Evolutionary conservation across 2,329 filamentous ascomycete species (phyloP), one percentile per base, ranked within the genome.

Genomic region (Trichoderma citrinoviride): DNA sequence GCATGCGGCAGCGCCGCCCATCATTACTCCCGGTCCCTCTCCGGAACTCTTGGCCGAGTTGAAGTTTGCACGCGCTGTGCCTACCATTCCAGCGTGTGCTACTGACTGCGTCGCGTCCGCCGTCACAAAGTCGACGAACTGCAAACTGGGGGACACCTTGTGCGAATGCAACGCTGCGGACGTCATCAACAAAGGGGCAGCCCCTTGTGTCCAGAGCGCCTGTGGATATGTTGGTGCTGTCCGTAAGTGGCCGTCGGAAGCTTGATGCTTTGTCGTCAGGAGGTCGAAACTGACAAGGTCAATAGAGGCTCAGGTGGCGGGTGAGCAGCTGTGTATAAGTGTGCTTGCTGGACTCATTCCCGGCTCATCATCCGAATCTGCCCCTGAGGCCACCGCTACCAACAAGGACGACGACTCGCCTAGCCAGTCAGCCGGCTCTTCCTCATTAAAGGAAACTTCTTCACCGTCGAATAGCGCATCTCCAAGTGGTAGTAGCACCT

Each of bases 271-370:
- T 0, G 17, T 5, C 7, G 19, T 25, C 7, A 17, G 17, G 5
- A 8, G 3, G 7, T 41, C 21, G 12, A 33, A 37, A 19, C 60
- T 62, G 40, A 62, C 21, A n/a, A 19, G 7, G 6, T 6, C 25
- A 19, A 25, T 23, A 62, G 60, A 62, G 40, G 60, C 60, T 2
- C 60, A 62, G 17, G 37, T 25, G 19, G 60, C 60, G 15, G 60
- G 49, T 15, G 60, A 62, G 27, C n/a, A 62, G 40, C 25, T 64
- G 7, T 64, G 61, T 49, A 25, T 64, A n/a, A 64, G 61, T 43
- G 61, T 64, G 50, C 43, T 64, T 5, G 52, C 21, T 2, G 61
- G 61, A 40, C 33, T 49, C 27, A 6, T 56, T 50, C 44, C 61
- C 17, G 29, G 33, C 23, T 41, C 44, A 19, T 15, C 8, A 7